Conservation (phyloP, 2,329 filamentous ascomycete species). For the Colletotrichum lindemuthianum region DNA sequence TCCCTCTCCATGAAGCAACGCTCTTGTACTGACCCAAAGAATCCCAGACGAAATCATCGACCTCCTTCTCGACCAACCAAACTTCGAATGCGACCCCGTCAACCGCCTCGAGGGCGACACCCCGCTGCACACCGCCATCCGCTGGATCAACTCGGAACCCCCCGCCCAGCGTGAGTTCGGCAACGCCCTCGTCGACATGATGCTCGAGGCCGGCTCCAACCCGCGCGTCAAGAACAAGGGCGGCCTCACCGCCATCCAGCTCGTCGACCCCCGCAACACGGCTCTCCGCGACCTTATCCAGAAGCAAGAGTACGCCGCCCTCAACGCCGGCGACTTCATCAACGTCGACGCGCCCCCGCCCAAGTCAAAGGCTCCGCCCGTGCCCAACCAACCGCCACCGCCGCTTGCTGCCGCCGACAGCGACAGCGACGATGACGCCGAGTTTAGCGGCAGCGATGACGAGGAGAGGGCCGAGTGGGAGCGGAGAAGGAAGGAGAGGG, state of each 20-base stretch:
- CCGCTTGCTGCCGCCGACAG: conserved; percentile 15
- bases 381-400: conserved; percentile 37
- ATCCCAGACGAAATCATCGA: conserved; percentile 80
- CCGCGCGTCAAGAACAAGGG: conserved; percentile 74
- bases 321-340: conserved; percentile 69
- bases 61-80: conserved; percentile 82
- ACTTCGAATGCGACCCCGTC: conserved; percentile 85
- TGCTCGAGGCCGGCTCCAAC: conserved; percentile 80
- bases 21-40: conserved; percentile 16
- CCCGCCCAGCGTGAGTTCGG: conserved; percentile 72
- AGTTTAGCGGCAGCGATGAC: conserved; percentile 72
- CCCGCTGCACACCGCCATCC: conserved; percentile 80
- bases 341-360: conserved; percentile 42
- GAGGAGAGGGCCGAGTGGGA: conserved; percentile 72
- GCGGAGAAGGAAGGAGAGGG: conserved; percentile 57
- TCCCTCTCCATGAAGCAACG: conserved; percentile 1
- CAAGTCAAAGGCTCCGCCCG: conserved; percentile 34
- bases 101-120: conserved; percentile 79
- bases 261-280: conserved; percentile 77
- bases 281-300: conserved; percentile 71
- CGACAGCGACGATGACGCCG: conserved; percentile 62
- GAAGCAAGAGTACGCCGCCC: conserved; percentile 74
- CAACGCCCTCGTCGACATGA: conserved; percentile 76
- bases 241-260: conserved; percentile 75
- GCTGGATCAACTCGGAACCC: conserved; percentile 77